Conservation (phyloP, 2,329 filamentous ascomycete genomes). For the Eutypella sp. region DNA sequence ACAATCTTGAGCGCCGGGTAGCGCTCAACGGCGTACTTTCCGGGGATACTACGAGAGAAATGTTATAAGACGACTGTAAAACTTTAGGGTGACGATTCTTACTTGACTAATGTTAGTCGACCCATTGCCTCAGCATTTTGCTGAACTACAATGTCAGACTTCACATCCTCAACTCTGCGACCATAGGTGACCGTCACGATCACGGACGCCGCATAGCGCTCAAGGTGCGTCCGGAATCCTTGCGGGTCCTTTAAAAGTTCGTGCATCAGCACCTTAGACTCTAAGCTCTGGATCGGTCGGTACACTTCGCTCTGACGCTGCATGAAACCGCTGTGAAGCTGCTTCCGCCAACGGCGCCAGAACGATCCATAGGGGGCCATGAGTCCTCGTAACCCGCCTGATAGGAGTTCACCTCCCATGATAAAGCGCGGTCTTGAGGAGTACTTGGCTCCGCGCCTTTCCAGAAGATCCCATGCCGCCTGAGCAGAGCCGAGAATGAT, state of each 20-base stretch:
- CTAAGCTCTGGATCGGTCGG: conserved; percentile 34
- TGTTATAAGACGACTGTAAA: neutral
- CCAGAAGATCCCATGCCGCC: conserved; percentile 38
- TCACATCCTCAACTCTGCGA: conserved; percentile 28
- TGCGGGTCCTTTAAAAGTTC: conserved; percentile 29
- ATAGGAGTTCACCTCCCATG: conserved; percentile 38
- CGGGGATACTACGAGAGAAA: conserved; percentile 22
- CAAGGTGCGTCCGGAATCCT: conserved; percentile 27
- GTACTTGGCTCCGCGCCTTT: conserved; percentile 37
- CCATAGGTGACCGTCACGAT: conserved; percentile 40
- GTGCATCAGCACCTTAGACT: conserved; percentile 35
- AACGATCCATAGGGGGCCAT: conserved; percentile 38
- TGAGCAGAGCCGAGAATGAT: conserved; percentile 38
- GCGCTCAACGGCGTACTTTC: conserved; percentile 35
- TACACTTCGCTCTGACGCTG: conserved; percentile 38
- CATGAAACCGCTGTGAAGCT: conserved; percentile 39
- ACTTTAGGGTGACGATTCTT: conserved; percentile 5
- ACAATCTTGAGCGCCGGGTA: conserved; percentile 36
- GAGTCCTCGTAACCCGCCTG: conserved; percentile 35
- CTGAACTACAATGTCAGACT: conserved; percentile 32
- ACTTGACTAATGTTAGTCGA: conserved; percentile 39
- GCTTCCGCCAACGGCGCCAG: conserved; percentile 39
- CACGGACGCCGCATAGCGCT: conserved; percentile 35
- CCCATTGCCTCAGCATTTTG: conserved; percentile 38
- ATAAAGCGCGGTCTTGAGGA: conserved; percentile 42